Base-by-base conservation (phyloP, 495 filamentous ascomycete genomes). In the Cercophora sp. region DNA sequence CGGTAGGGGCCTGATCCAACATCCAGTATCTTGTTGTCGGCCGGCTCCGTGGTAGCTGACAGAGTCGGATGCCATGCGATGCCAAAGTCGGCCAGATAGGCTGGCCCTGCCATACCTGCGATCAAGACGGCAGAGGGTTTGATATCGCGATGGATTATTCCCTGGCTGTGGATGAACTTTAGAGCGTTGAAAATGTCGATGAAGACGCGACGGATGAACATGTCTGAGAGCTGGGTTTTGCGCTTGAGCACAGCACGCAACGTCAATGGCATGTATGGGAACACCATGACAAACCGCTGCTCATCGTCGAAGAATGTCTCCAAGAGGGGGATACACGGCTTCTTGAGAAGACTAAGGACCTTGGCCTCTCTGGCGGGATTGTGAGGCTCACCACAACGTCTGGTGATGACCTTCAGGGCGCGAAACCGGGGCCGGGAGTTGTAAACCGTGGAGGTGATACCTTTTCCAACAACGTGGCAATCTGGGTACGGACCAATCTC, bases 1-100 rank as follows among this genome's bases (percentile, higher is more conserved):
- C 94, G 83, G 64, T 99, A 99, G 45, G 83, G 83, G 0, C 91
- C 89, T 0, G 93, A 97, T 5, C 93, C 93, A 8, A 99, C 85
- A 66, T 99, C 93, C 11, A 90, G 85, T 54, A 96, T 86, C 68
- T 96, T 97, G 44, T 77, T 55, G 44, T 79, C 66, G 8, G 73
- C 55, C 8, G 84, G 79, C 63, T 97, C 91, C 13, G 80, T 77
- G 1, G 68, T 62, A 2, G 73, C 49, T 25, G 84, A 85, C 8
- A 72, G 43, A 2, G 70, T 63, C 8, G 85, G 80, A 52, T 84
- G 81, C 87, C 87, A 96, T 6, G 92, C 81, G 31, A 92, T 92
- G 18, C 93, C 93, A 71, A 98, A 97, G 69, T 98, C 93, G 13
- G 86, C 82, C 16, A 98, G 73, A 43, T 83, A 85, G 3, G 87